Evolutionary conservation across 129 eudicot species (phyloP), one percentile per base, ranked within the genome.

Genomic region (Escallonia rubra): DNA sequence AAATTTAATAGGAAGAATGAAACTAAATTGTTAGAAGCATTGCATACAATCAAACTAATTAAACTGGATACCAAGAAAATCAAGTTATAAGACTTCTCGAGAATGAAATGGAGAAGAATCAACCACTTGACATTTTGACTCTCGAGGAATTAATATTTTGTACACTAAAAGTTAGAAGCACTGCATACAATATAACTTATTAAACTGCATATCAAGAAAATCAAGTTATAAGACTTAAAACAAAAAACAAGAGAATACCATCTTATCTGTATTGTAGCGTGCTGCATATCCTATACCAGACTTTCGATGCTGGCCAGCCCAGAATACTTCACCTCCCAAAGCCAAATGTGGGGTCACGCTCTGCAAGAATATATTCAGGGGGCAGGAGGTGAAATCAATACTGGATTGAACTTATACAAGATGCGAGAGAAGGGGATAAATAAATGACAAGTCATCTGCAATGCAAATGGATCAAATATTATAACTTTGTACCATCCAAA

Each of bases 251-350:
- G 34, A 43, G 43, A n/a, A 6, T 84, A 93, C 98, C 96, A 84
- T 86, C 83, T 93, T 89, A 62, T 93, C 96, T 7, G 86, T 89
- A 87, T 64, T 80, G 76, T 84, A 93, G 60, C 98, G 87, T 7
- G 86, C 92, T 69, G 87, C 95, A 75, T 82, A 89, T 34, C 95
- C 96, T 63, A 80, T 68, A 60, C 98, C 98, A 42, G 98, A 93
- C 71, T 84, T 89, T 41, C 92, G 79, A 72, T 86, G 95, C 71
- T 89, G 90, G 72, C 95, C 98, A 66, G 90, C 86, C 96, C 96
- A 93, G 71, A 93, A 93, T 44, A 93, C 89, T 77, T 93, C 98
- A 65, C 90, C 98, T 70, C 98, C 98, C 74, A 93, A 62, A n/a
- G 96, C 80, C 51, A 93, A 55, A 83, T 82, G 80, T 6, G 88